Base-by-base conservation (phyloP, 2,329 filamentous ascomycete genomes). In the Ophiosphaerella narmari region DNA sequence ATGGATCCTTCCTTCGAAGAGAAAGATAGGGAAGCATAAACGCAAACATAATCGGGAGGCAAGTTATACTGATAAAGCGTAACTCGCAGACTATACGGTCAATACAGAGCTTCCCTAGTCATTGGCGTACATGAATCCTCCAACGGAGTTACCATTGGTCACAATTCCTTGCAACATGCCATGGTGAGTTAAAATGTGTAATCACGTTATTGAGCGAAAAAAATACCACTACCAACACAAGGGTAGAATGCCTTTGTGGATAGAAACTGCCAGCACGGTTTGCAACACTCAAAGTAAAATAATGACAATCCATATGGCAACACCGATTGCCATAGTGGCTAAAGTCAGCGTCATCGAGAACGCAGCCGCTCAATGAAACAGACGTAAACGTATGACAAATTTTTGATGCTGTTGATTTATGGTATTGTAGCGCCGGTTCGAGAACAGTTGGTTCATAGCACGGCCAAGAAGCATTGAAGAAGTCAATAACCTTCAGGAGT, bases 151-250 rank as follows among this genome's bases (percentile, higher is more conserved):
- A 0, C 86, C 87, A 0, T 80, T 80, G 0, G 84, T 82, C 1
- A 77, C 77, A 7, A 86, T 74, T 0, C 82, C 83, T 14, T 88
- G 75, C 1, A 85, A 86, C 8, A 87, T 72, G 0, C 79, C 79
- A 7, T 81, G 78, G 12, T 79, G 79, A 24, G 73, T 80, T 11
- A 75, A 76, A 55, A 88, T 88, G 45, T 86, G 86, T 0, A 72
- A 46, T 4, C 64, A 60, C 60, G 71, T 66, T 4, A 67, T 60
- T 1, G 68, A 14, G 60, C 53, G 39, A 72, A 72, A 48, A 69
- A 65, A 5, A 68, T 60, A 7, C 68, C 68, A 7, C 62, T 60
- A 1, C 67, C 68, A 8, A 72, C 43, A 3, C 68, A 67, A 9
- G 64, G 68, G 46, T 63, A 68, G 1, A 73, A 50, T 1, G 67